These are phyloP conservation scores for Brassica napus DNA, from an alignment of 345 rosid species.

Conservation along the genomic window Da-Ae NC_063434.1:8430001-8430500, in stretches of 20 bases:
- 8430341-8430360: background rate
- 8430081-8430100: constrained; percentile 25
- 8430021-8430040: constrained; percentile 25
- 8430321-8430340: background rate
- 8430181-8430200: constrained; percentile 11
- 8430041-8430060: background rate
- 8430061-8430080: constrained; percentile 17
- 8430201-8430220: background rate
- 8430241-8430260: background rate
- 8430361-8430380: background rate
- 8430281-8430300: background rate
- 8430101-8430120: constrained; percentile 36
- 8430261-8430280: constrained; percentile 8
- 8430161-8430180: background rate
- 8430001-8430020: background rate
- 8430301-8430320: background rate
- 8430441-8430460: constrained; percentile 49
- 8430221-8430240: background rate
- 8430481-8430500: constrained; percentile 73
- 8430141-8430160: constrained; percentile 20
- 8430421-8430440: no score
- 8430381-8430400: background rate
- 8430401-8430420: background rate
- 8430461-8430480: constrained; percentile 67
- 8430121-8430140: constrained; percentile 37